phyloP scores from a whole-genome alignment of 805 yeast genomes.

The Ogataea ganodermae region DNA sequence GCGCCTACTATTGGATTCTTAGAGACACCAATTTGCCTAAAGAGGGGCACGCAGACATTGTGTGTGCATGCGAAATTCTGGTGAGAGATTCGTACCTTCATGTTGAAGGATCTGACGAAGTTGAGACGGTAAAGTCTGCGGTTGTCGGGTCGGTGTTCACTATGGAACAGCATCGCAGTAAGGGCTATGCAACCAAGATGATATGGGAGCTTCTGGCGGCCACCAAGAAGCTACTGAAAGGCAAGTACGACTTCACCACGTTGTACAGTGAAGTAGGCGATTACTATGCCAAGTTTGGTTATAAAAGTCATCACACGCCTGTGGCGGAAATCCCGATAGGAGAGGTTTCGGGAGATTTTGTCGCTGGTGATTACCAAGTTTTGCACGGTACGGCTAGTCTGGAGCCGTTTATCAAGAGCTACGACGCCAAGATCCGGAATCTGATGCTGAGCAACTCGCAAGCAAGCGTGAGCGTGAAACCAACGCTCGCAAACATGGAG shows the following conservation, averaged over 20 bases:
- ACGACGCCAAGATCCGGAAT: constrained; percentile 9
- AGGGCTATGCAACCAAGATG: constrained; percentile 58
- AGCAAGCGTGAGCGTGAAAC: constrained; percentile 30
- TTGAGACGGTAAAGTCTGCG: constrained; percentile 22
- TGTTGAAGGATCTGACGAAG: constrained; percentile 5
- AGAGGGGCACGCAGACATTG: constrained; percentile 22
- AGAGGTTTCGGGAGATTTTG: neutral
- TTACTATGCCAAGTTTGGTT: constrained; percentile 67
- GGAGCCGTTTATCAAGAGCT: constrained; percentile 10
- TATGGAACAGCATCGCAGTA: constrained; percentile 46
- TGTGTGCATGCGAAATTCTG: constrained; percentile 34
- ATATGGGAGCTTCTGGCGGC: constrained; percentile 37
- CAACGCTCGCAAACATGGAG: constrained; percentile 36
- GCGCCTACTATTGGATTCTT: constrained; percentile 32
- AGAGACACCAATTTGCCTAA: constrained; percentile 20
- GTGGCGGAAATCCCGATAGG: constrained; percentile 17
- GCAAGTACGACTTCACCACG: constrained; percentile 37
- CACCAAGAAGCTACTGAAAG: constrained; percentile 24
- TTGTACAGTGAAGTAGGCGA: constrained; percentile 76
- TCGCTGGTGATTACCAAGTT: neutral
- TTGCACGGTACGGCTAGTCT: neutral
- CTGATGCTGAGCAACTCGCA: constrained; percentile 1
- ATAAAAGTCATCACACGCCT: constrained; percentile 33
- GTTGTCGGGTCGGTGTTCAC: constrained; percentile 66
- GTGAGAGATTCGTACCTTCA: constrained; percentile 25